Percentiles rank a stretch among this genome's conserved stretches.
Evolutionary conservation across 805 yeast species (phyloP).

Genomic region (Candida endomychidarum): DNA sequence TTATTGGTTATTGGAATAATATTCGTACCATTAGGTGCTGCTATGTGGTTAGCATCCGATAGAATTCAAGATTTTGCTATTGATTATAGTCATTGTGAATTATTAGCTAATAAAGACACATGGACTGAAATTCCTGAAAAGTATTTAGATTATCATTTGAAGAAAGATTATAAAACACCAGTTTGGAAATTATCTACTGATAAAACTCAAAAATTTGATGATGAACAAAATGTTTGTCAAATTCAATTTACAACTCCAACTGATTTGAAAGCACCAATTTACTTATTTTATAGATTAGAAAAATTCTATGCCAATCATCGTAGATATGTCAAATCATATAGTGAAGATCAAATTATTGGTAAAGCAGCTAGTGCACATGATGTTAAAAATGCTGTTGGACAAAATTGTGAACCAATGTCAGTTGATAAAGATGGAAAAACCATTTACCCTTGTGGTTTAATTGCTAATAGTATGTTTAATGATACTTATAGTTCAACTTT

Average conservation of each 20-base stretch:
- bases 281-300: slow-evolving; percentile 41
- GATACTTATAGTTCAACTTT: slow-evolving; percentile 54
- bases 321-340: slow-evolving; percentile 42
- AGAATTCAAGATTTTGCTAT: slow-evolving; percentile 39
- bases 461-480: slow-evolving; percentile 78
- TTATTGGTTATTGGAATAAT: slow-evolving; percentile 38
- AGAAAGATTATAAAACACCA: slow-evolving; percentile 18
- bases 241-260: slow-evolving; percentile 40
- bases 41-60: slow-evolving; percentile 47
- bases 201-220: slow-evolving; percentile 46
- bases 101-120: slow-evolving; percentile 28
- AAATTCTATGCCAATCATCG: slow-evolving; percentile 46
- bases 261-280: slow-evolving; percentile 38
- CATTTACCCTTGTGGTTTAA: slow-evolving; percentile 80
- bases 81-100: slow-evolving; percentile 43
- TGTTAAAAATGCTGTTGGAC: slow-evolving; percentile 43
- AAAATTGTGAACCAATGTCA: slow-evolving; percentile 45
- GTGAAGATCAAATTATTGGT: slow-evolving; percentile 45
- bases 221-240: slow-evolving; percentile 48
- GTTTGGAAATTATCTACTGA: slow-evolving; percentile 40
- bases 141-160: slow-evolving; percentile 38
- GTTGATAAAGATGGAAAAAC: slow-evolving; percentile 44
- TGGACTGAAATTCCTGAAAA: slow-evolving; percentile 40
- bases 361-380: slow-evolving; percentile 32
- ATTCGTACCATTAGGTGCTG: slow-evolving; percentile 46